phyloP scores from a whole-genome alignment of 768 basidiomycete genomes.

The Coprinellus micaceus region DNA sequence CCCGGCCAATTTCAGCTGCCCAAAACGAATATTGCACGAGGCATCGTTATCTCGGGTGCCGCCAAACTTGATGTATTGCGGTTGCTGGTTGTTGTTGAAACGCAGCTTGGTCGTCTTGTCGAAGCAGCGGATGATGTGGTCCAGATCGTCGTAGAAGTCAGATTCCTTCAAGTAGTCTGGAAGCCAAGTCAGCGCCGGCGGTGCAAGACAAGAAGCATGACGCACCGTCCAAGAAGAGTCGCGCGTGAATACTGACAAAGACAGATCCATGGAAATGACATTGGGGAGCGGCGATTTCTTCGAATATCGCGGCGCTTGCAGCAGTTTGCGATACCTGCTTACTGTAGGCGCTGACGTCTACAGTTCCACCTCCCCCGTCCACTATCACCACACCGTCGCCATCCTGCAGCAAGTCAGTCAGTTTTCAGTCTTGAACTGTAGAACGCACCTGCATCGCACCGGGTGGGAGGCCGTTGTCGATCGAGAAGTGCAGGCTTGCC shows the following conservation, averaged over 20 bases:
- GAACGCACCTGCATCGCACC: conserved; percentile 30
- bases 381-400: conserved; percentile 48
- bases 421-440: conserved; percentile 12
- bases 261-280: conserved; percentile 50
- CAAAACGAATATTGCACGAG: conserved; percentile 38
- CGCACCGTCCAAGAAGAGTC: conserved; percentile 36
- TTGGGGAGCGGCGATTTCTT: conserved; percentile 46
- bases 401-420: conserved; percentile 22
- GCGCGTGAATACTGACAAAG: conserved; percentile 45
- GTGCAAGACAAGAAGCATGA: not conserved
- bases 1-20: conserved; percentile 44
- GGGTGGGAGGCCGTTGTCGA: conserved; percentile 41
- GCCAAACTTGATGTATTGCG: conserved; percentile 48
- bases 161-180: conserved; percentile 40
- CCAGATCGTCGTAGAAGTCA: conserved; percentile 37
- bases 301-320: conserved; percentile 22
- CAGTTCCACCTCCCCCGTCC: conserved; percentile 58
- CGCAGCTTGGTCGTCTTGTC: conserved; percentile 46
- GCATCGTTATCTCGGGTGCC: conserved; percentile 38
- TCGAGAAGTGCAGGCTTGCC: conserved; percentile 57
- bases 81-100: conserved; percentile 37
- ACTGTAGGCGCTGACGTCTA: conserved; percentile 53
- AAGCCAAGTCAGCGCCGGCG: not conserved
- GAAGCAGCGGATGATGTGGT: conserved; percentile 39
- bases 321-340: conserved; percentile 14